Base-by-base conservation (phyloP, 2,329 filamentous ascomycete species). In the Microsporum ferrugineum region DNA sequence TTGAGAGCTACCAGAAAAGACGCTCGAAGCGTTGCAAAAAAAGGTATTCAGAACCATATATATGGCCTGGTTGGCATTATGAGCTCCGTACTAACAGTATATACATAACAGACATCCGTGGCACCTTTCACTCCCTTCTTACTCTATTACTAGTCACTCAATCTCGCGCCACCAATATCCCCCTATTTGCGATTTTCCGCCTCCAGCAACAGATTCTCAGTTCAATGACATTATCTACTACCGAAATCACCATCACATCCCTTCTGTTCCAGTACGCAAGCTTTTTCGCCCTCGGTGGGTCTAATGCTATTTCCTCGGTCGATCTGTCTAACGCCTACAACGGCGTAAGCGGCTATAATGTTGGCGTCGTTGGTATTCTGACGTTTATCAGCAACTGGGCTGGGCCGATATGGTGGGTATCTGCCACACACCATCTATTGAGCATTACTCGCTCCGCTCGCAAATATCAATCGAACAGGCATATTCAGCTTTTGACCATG, bases 271-370 rank as follows among this genome's bases (percentile, higher is more conserved):
- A 95, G 66, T 86, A 91, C 75, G 79, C 84, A 39, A 86, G 87
- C 58, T 99, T 96, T 80, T 99, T 97, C 71, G 87, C 89, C 34
- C 84, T 90, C 64, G 94, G 91, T 29, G 91, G 91, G 71, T 89
- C 89, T 55, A 99, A 99, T 72, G 88, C 94, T 45, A 96, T 99
- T 66, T 95, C 91, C 10, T 92, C 88, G n/a, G 84, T 99, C 68
- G 91, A 97, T 70, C 82, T 99, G 23, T 95, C 90, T 4, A 95
- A 87, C 70, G 91, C 91, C 0, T 99, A 99, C 76, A 99, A 99
- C 69, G 94, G 94, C 64, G 81, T 99, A 41, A 82, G 81, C 57
- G 84, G 81, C 61, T 99, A 95, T 78, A 91, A 88, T 69, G 79
- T 94, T 64, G 65, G 84, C n/a, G 80, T 85, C 14, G 94, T 99